Conservation (phyloP, 129 eudicot species). For the Arctium lappa region DNA sequence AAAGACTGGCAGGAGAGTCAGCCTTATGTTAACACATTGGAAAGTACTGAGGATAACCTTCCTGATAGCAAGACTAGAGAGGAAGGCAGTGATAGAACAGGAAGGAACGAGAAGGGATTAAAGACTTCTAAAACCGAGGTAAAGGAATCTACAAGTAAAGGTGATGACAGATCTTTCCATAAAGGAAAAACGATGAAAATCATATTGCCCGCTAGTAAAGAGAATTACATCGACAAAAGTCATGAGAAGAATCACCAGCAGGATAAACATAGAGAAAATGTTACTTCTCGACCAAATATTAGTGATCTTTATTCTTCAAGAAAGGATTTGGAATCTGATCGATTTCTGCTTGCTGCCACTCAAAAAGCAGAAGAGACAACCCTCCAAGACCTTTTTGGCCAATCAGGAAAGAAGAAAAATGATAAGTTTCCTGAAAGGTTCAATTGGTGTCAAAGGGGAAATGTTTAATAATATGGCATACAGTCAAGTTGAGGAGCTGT, state of each 20-base stretch:
- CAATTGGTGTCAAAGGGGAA: no score
- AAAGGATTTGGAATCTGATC: slow-evolving; percentile 52
- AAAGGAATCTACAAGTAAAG: slow-evolving; percentile 31
- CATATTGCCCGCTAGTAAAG: slow-evolving; percentile 30
- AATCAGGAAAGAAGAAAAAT: no score
- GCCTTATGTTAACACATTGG: slow-evolving; percentile 19
- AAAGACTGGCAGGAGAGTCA: slow-evolving; percentile 47
- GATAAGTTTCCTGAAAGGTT: no score
- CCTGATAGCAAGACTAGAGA: slow-evolving; percentile 22
- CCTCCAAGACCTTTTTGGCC: no score
- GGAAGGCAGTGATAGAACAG: slow-evolving; percentile 29
- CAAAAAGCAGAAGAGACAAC: no score
- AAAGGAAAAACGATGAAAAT: slow-evolving; percentile 34
- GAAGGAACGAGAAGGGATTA: slow-evolving; percentile 46
- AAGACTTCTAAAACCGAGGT: slow-evolving; percentile 34
- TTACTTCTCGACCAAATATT: slow-evolving; percentile 18
- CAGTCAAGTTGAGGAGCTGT: no score
- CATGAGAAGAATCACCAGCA: slow-evolving; percentile 41
- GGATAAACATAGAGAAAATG: slow-evolving; percentile 22
- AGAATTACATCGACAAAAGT: slow-evolving; percentile 22
- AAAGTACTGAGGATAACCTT: slow-evolving; percentile 24
- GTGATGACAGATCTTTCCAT: slow-evolving; percentile 16
- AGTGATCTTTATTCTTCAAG: slow-evolving; percentile 21
- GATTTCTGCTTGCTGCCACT: slow-evolving; percentile 45
- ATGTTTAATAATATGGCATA: no score